Evolutionary conservation across 805 yeast species (phyloP).

Genomic region (Tetrapisispora phaffii): DNA sequence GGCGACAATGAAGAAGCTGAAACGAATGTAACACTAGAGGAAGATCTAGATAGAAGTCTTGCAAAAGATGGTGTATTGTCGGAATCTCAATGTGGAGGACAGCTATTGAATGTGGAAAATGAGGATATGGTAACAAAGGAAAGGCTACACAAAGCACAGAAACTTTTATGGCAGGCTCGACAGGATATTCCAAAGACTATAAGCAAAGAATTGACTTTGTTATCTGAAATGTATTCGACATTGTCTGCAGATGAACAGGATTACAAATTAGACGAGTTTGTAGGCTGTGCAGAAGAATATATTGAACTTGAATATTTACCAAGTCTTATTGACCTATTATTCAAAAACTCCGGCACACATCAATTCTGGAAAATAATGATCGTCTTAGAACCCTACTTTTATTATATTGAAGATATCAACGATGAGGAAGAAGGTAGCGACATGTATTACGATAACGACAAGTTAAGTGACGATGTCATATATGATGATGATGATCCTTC

Average conservation of each 20-base stretch:
- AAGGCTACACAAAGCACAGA: constrained; percentile 26
- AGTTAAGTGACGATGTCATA: background rate
- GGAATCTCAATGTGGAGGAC: background rate
- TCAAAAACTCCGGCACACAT: constrained; percentile 22
- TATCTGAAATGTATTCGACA: constrained; percentile 30
- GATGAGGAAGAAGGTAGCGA: constrained; percentile 13
- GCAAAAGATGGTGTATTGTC: background rate
- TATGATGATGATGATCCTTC: constrained; percentile 4
- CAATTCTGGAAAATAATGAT: constrained; percentile 29
- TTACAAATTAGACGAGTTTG: constrained; percentile 30
- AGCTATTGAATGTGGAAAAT: background rate
- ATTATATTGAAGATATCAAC: constrained; percentile 29
- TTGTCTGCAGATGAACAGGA: constrained; percentile 31
- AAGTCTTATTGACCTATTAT: constrained; percentile 24
- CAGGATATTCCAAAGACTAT: constrained; percentile 30
- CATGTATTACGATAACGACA: constrained; percentile 4
- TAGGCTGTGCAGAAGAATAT: constrained; percentile 31
- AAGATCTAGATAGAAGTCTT: background rate
- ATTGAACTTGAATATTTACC: constrained; percentile 30
- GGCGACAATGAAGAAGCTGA: background rate
- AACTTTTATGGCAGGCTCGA: constrained; percentile 27
- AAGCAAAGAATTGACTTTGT: constrained; percentile 26
- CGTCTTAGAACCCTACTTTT: constrained; percentile 30
- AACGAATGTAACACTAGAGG: background rate
- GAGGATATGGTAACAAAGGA: constrained; percentile 17